Evolutionary conservation across 139 green algal species (phyloP), one percentile per base, ranked within the genome.

Genomic region (Chlamydomonas incerta): DNA sequence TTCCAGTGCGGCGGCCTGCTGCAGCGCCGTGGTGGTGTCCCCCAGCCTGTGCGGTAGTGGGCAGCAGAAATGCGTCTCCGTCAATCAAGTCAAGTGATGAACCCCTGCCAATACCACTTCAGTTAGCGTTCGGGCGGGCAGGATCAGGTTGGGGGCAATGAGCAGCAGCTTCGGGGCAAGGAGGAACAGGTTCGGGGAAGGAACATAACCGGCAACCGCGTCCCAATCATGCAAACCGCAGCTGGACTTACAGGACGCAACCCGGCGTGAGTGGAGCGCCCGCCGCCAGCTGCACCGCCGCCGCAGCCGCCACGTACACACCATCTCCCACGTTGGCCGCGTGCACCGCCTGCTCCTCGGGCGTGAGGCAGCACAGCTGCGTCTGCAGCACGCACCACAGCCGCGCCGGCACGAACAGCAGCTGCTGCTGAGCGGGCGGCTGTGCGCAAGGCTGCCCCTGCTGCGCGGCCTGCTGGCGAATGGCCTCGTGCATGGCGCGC

Each of bases 361-460:
- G n/a, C 0, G 63, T 41, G 10, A 83, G 41, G 62, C 77, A 83
- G 10, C 41, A 74, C 15, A 83, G 77, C 20, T 83, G 77, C 63
- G 74, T 34, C 63, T 83, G 77, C 17, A 83, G 21, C n/a, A 83
- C 77, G 18, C 35, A 74, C 77, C 77, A 83, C 14, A 83, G 77
- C 15, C 77, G 77, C 10, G 63, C 37, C 17, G 63, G 28, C 1
- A 47, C 28, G 35, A 83, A 70, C 24, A 72, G 47, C 37, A 8
- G 46, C 63, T 63, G 35, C 60, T 28, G 35, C 15, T 67, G 26
- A 23, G 6, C 24, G 20, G 58, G 20, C 24, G 2, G 60, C 60
- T 67, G 26, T 1, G 26, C 18, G 3, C 24, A 13, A 1, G 11
- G 60, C 26, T 17, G 60, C 11, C 11, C 18, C 26, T 18, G 62